These are phyloP conservation scores for Coleophoma eucalyptorum DNA, from an alignment of 2,329 filamentous ascomycete genomes.

Conservation along the genomic window DNA sequence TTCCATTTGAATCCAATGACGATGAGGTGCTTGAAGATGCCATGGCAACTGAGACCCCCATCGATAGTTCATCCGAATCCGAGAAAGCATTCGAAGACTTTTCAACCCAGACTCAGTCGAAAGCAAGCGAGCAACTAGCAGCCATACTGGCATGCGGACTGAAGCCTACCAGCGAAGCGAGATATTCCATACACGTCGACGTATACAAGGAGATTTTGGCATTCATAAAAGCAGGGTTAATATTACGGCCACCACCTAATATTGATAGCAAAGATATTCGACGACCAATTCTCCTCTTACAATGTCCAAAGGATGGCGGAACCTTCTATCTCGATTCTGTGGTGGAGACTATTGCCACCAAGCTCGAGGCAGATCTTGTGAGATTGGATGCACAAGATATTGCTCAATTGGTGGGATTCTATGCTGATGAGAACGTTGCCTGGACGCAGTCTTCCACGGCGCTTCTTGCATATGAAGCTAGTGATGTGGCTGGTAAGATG, in stretches of 20 bases:
- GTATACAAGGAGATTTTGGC: constrained; percentile 36
- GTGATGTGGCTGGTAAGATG: constrained; percentile 50
- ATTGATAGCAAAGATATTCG: constrained; percentile 33
- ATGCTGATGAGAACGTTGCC: constrained; percentile 59
- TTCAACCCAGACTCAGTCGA: neutral
- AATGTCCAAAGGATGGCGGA: constrained; percentile 53
- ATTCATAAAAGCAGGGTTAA: constrained; percentile 46
- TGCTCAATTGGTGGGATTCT: constrained; percentile 64
- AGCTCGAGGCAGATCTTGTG: constrained; percentile 63
- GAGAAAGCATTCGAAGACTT: neutral
- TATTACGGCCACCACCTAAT: constrained; percentile 33
- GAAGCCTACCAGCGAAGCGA: constrained; percentile 11
- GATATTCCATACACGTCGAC: constrained; percentile 23
- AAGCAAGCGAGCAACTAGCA: neutral
- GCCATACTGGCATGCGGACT: constrained; percentile 12
- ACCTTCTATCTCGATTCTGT: constrained; percentile 52
- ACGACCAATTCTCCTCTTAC: constrained; percentile 54
- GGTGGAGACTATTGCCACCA: constrained; percentile 59
- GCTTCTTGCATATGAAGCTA: constrained; percentile 52
- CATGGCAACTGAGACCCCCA: neutral
- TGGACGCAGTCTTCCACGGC: constrained; percentile 43
- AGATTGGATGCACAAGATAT: constrained; percentile 67
- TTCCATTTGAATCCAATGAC: neutral
- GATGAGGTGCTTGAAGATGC: constrained; percentile 4
- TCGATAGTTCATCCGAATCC: neutral